Percentiles rank a stretch among this genome's conserved stretches.
These are phyloP conservation scores for Astrothelium macrocarpum DNA, from an alignment of 495 filamentous ascomycete genomes.

Conservation along the genomic window DNA sequence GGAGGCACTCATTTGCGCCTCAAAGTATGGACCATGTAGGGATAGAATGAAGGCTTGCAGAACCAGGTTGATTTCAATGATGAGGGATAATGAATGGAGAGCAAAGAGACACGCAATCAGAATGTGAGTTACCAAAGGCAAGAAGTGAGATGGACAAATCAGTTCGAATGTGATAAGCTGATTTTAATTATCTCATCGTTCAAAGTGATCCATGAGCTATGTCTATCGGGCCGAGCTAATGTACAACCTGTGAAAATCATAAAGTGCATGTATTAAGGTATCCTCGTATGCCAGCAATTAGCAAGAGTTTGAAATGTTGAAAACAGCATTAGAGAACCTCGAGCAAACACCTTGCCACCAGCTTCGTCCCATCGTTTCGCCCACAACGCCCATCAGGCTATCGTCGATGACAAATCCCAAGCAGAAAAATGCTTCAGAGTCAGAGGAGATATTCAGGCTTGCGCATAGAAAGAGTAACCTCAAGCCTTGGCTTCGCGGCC, in stretches of 20 bases:
- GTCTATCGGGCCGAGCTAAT: background rate
- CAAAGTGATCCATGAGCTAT: background rate
- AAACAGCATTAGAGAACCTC: background rate
- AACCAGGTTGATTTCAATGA: no score
- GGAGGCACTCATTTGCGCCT: background rate
- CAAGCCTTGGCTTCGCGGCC: conserved; percentile 7
- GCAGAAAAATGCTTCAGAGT: background rate
- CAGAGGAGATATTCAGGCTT: background rate
- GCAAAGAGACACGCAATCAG: no score
- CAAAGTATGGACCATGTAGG: background rate
- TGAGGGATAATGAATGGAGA: no score
- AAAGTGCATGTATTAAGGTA: background rate
- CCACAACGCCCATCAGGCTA: no score
- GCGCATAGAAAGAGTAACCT: background rate
- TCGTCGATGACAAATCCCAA: background rate
- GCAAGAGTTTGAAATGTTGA: background rate
- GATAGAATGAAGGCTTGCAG: no score
- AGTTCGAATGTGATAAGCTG: no score
- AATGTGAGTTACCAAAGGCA: no score
- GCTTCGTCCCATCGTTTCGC: background rate
- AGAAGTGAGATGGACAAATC: no score
- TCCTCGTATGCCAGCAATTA: background rate
- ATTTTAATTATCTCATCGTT: background rate
- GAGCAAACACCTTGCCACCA: background rate
- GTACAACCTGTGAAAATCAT: background rate